These are phyloP conservation scores for Penicillium arizonense DNA, from an alignment of 495 filamentous ascomycete species.

Conservation along the genomic window DNA sequence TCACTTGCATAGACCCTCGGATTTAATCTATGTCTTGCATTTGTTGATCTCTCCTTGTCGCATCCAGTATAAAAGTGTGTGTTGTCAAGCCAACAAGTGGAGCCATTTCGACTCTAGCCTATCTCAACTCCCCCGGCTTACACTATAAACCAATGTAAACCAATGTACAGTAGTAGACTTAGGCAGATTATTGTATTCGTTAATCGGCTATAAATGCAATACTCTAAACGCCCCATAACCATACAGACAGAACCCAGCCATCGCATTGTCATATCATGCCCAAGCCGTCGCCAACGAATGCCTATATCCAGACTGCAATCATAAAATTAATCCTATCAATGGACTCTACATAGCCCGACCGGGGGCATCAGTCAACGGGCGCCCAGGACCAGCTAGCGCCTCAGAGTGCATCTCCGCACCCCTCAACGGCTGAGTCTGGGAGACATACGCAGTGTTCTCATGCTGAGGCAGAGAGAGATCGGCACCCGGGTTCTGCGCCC, in stretches of 20 bases:
- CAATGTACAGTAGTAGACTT: too few species aligned
- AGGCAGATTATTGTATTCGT: background rate
- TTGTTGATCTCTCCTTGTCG: constrained; percentile 7
- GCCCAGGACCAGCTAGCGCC: constrained; percentile 12
- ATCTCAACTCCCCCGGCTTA: too few species aligned
- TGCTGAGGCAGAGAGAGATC: constrained; percentile 22
- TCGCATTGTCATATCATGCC: background rate
- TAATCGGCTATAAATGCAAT: background rate
- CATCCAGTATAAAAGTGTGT: background rate
- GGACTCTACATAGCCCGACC: constrained; percentile 14
- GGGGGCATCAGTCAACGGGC: constrained; percentile 23
- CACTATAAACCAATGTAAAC: too few species aligned
- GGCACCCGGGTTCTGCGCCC: constrained; percentile 22
- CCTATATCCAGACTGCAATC: background rate
- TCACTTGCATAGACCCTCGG: constrained; percentile 1
- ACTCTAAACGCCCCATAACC: constrained; percentile 1
- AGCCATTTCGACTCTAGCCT: background rate
- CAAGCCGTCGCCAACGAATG: background rate
- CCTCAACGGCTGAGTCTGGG: constrained; percentile 20
- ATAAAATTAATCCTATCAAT: constrained; percentile 6
- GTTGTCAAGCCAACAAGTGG: constrained; percentile 22
- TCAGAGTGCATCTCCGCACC: constrained; percentile 6
- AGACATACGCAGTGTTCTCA: constrained; percentile 37
- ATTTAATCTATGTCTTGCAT: constrained; percentile 26
- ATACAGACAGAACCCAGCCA: constrained; percentile 5